A percentile compares a stretch with the other conserved stretches of the same genome.
phyloP scores from a whole-genome alignment of 352 stramenopile species.

The Elongisporangium anandrum region DNA sequence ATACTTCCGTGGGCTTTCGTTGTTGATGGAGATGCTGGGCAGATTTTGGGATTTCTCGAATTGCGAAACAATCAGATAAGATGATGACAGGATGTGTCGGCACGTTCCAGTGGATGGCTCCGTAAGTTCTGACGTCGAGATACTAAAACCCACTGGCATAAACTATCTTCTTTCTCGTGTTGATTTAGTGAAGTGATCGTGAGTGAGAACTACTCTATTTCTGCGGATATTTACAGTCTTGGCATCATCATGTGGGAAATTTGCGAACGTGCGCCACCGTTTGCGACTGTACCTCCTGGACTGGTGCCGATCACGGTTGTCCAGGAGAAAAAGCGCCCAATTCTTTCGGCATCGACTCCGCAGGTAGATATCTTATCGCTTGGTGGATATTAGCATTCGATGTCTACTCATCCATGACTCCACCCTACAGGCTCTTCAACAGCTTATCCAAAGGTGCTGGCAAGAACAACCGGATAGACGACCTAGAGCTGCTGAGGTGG shows the following conservation, averaged over 20 bases:
- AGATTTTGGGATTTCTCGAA: conserved; percentile 78
- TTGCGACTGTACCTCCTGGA: conserved; percentile 44
- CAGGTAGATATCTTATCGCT: conserved; percentile 17
- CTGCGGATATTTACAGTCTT: conserved; percentile 80
- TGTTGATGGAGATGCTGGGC: not conserved
- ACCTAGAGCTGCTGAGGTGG: conserved; percentile 40
- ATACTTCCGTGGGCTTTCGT: not conserved
- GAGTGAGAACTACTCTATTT: conserved; percentile 59
- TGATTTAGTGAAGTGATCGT: conserved; percentile 60
- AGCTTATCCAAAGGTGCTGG: conserved; percentile 64
- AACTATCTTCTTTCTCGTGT: too few species aligned
- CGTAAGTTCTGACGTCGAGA: too few species aligned
- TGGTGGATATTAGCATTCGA: not conserved
- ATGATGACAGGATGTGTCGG: conserved; percentile 75
- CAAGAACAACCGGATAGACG: conserved; percentile 47
- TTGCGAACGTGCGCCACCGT: conserved; percentile 55
- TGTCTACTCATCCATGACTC: not conserved
- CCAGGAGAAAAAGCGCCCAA: conserved; percentile 53
- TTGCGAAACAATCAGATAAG: conserved; percentile 33
- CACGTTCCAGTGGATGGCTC: conserved; percentile 83
- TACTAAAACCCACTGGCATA: conserved; percentile 6
- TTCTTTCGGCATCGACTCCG: conserved; percentile 54
- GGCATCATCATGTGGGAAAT: conserved; percentile 82
- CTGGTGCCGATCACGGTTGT: conserved; percentile 64
- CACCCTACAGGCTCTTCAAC: conserved; percentile 46